These are phyloP conservation scores for Podospora anserina DNA, from an alignment of 495 filamentous ascomycete species.

Conservation along the genomic window DNA sequence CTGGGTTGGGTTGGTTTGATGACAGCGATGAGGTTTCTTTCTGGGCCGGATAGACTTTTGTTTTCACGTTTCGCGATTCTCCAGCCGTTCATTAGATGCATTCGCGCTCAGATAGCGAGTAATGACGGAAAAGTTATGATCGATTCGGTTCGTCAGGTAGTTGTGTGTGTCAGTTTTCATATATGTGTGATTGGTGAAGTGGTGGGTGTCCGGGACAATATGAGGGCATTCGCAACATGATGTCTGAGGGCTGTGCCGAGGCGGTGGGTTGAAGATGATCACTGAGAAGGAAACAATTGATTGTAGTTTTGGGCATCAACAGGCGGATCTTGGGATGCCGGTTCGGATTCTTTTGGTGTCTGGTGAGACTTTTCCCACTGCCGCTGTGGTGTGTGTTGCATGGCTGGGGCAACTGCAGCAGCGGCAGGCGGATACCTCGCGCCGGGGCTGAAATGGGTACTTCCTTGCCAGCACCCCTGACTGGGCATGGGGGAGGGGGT, in stretches of 20 bases:
- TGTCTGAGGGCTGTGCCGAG: background rate
- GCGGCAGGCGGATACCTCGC: slow-evolving; percentile 24
- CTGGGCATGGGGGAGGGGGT: slow-evolving; percentile 19
- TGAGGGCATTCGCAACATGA: background rate
- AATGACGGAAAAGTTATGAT: slow-evolving; percentile 10
- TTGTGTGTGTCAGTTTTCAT: background rate
- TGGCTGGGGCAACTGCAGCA: background rate
- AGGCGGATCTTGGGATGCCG: background rate
- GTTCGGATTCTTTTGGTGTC: background rate
- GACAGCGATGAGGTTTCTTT: background rate
- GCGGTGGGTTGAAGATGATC: background rate
- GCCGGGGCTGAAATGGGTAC: slow-evolving; percentile 29
- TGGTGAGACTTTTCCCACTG: background rate
- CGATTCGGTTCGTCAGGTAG: background rate
- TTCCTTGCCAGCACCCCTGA: slow-evolving; percentile 12
- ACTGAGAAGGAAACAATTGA: background rate
- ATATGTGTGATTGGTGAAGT: background rate
- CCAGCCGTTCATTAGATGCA: slow-evolving; percentile 15
- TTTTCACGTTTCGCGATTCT: slow-evolving; percentile 6
- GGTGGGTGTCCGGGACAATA: background rate
- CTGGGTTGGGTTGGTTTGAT: slow-evolving; percentile 1
- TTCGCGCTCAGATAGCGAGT: slow-evolving; percentile 13
- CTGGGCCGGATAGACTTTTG: slow-evolving; percentile 16
- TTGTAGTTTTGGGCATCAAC: background rate
- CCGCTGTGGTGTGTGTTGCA: background rate